phyloP scores from a whole-genome alignment of 2,329 filamentous ascomycete genomes.

The Oidium heveae region DNA sequence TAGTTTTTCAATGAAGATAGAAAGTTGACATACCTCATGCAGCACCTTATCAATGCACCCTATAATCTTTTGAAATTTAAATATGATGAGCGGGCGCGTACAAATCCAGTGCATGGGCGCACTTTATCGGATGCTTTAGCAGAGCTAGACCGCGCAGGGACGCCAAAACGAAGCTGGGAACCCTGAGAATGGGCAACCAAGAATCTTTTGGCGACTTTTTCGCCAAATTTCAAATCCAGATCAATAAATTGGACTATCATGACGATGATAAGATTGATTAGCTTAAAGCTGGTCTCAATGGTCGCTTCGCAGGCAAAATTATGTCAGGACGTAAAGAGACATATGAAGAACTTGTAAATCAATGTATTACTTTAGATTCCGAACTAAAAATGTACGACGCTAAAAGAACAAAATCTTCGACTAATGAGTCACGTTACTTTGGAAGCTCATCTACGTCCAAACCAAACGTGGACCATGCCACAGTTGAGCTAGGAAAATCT shows the following conservation, averaged over 20 bases:
- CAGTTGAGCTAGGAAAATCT: no score
- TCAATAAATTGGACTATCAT: background rate
- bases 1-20: no score
- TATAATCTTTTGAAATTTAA: no score
- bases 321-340: background rate
- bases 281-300: background rate
- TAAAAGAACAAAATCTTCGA: no score
- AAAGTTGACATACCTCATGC: no score
- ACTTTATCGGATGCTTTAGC: background rate
- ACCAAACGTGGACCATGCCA: no score
- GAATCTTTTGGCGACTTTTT: background rate
- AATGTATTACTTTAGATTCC: background rate
- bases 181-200: background rate
- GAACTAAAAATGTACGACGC: background rate
- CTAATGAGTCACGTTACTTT: no score
- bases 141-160: background rate
- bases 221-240: background rate
- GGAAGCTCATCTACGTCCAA: no score
- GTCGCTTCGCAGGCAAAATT: background rate
- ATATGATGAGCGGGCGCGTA: background rate
- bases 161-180: background rate
- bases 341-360: background rate
- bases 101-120: background rate
- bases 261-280: background rate
- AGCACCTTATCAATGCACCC: no score